Evolutionary conservation across 2,329 filamentous ascomycete species (phyloP).

Genomic region (Hysterium pulicare): DNA sequence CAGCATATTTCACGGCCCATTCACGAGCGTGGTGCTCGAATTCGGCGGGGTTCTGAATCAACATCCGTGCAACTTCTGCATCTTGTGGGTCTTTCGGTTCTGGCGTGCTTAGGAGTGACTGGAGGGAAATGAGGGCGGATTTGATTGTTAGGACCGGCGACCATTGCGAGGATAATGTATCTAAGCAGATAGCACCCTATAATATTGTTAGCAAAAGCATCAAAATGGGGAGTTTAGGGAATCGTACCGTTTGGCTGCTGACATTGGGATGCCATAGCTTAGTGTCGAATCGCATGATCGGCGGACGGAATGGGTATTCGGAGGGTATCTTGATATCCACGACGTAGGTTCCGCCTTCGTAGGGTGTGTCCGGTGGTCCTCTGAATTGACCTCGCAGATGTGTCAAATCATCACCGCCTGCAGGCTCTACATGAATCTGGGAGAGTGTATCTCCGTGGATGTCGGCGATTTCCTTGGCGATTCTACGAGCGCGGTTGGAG

Average conservation of each 20-base stretch:
- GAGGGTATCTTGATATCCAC: slow-evolving; percentile 85
- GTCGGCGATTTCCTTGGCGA: slow-evolving; percentile 74
- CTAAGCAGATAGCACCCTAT: slow-evolving; percentile 93
- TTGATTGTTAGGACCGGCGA: slow-evolving; percentile 96
- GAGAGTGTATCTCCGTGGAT: slow-evolving; percentile 72
- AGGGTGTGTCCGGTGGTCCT: slow-evolving; percentile 89
- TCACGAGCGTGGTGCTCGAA: slow-evolving; percentile 82
- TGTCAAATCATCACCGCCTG: slow-evolving; percentile 67
- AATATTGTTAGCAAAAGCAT: slow-evolving; percentile 19
- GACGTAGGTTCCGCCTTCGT: slow-evolving; percentile 77
- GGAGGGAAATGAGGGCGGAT: slow-evolving; percentile 86
- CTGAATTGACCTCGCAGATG: slow-evolving; percentile 80
- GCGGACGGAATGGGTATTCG: slow-evolving; percentile 91
- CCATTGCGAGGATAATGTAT: slow-evolving; percentile 87
- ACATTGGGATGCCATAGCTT: slow-evolving; percentile 98
- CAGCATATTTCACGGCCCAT: slow-evolving; percentile 83
- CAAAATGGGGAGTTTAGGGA: not conserved
- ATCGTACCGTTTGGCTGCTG: slow-evolving; percentile 81
- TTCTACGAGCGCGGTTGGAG: slow-evolving; percentile 57
- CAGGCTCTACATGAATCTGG: slow-evolving; percentile 67
- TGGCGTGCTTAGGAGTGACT: slow-evolving; percentile 86
- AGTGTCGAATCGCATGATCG: slow-evolving; percentile 85
- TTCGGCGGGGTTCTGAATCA: slow-evolving; percentile 71
- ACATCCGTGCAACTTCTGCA: slow-evolving; percentile 88
- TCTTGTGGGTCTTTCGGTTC: slow-evolving; percentile 97